These are phyloP conservation scores for Nannochloropsis gaditana DNA, from an alignment of 108 stramenopile genomes.

Conservation along the genomic window DNA sequence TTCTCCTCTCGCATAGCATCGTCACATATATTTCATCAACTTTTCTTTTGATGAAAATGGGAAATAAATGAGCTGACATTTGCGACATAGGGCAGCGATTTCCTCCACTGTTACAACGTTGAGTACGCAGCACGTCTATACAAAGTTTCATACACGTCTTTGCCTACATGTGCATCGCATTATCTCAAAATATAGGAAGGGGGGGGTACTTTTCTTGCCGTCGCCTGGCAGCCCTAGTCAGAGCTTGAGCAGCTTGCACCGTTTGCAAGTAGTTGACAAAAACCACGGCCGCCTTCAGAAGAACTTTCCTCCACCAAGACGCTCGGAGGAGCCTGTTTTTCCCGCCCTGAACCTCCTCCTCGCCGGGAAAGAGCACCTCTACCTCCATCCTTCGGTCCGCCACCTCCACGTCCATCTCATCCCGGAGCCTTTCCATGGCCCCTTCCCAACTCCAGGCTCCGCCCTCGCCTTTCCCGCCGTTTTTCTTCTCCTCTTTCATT, in stretches of 20 bases:
- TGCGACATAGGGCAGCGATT: too few relatives aligned
- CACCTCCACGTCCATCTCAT: neutral
- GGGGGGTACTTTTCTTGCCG: neutral
- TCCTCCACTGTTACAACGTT: too few relatives aligned
- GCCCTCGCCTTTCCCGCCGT: neutral
- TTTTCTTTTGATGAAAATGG: too few relatives aligned
- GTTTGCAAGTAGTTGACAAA: neutral
- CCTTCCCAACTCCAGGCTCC: neutral
- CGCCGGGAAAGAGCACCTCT: neutral
- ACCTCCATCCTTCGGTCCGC: conserved; percentile 19
- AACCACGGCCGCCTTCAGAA: neutral
- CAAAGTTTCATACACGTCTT: too few relatives aligned
- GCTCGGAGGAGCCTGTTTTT: neutral
- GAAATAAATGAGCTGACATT: too few relatives aligned
- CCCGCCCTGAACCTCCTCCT: neutral
- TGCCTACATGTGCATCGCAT: neutral
- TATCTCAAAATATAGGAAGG: neutral
- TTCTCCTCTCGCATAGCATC: too few relatives aligned
- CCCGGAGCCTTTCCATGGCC: neutral
- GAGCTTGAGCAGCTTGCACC: neutral
- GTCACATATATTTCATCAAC: too few relatives aligned
- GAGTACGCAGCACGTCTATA: too few relatives aligned
- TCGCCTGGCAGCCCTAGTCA: neutral
- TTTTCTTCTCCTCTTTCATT: too few relatives aligned
- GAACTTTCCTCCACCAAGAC: conserved; percentile 11